phyloP scores from a whole-genome alignment of 805 yeast species.

The Candida ipomoeae region DNA sequence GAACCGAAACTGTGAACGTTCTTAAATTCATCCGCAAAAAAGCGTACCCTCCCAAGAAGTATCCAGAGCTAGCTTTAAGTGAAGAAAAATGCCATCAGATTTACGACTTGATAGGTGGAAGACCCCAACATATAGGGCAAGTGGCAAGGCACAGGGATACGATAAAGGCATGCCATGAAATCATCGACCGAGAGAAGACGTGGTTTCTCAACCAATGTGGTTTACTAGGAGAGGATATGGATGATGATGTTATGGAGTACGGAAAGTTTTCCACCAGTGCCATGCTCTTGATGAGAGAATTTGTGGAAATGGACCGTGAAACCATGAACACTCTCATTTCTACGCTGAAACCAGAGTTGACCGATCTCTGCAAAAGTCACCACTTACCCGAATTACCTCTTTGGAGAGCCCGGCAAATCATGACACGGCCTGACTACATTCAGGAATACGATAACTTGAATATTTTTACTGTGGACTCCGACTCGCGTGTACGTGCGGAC shows the following conservation, averaged over 20 bases:
- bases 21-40: conserved; percentile 47
- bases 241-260: conserved; percentile 82
- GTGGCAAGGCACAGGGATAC: conserved; percentile 59
- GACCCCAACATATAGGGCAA: conserved; percentile 76
- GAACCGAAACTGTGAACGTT: conserved; percentile 53
- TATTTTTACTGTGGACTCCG: conserved; percentile 73
- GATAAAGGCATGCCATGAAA: conserved; percentile 57
- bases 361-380: conserved; percentile 37
- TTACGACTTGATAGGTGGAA: conserved; percentile 72
- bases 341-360: conserved; percentile 9
- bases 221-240: conserved; percentile 71
- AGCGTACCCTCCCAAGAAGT: conserved; percentile 28
- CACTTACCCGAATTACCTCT: conserved; percentile 68
- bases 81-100: conserved; percentile 47
- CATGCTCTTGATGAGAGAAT: conserved; percentile 64
- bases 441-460: conserved; percentile 71
- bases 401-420: conserved; percentile 80
- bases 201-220: conserved; percentile 87
- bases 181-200: conserved; percentile 76
- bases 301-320: conserved; percentile 62
- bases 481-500: conserved; percentile 71
- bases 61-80: conserved; percentile 32
- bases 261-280: conserved; percentile 76
- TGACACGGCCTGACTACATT: conserved; percentile 81
- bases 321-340: conserved; percentile 25